Percentiles rank a stretch among this genome's conserved stretches.
Conservation (phyloP, 2,329 filamentous ascomycete genomes). For the Chrysosporium keratinophilum region DNA sequence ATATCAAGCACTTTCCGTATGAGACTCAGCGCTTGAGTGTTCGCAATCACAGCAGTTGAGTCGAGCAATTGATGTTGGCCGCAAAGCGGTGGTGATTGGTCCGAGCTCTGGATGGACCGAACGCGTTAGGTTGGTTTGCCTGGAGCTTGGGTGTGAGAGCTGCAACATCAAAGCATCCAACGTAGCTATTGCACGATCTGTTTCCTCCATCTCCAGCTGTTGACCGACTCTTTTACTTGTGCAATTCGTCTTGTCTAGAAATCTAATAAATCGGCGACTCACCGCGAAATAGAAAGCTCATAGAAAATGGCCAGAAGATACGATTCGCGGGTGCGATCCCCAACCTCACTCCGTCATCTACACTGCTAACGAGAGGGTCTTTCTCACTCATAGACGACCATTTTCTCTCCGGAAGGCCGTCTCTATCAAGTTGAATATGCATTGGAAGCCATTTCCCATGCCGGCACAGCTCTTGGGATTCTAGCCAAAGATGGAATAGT, state of each 20-base stretch:
- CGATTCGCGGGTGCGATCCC: constrained; percentile 68
- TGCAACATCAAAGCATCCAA: constrained; percentile 8
- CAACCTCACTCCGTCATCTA: constrained; percentile 19
- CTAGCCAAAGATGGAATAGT: constrained; percentile 97
- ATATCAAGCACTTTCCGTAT: neutral
- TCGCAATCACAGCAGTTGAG: no score
- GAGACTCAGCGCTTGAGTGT: no score
- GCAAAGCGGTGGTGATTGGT: constrained; percentile 10
- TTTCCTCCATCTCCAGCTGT: neutral
- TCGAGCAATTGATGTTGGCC: neutral
- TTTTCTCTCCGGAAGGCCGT: constrained; percentile 98
- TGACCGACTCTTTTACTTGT: neutral
- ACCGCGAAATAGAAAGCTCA: neutral
- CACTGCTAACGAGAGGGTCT: neutral
- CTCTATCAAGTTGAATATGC: constrained; percentile 99
- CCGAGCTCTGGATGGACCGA: constrained; percentile 14
- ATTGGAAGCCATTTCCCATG: constrained; percentile 95
- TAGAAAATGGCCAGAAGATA: constrained; percentile 83
- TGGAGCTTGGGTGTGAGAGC: constrained; percentile 14
- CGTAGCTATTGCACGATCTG: neutral
- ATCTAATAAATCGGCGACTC: neutral
- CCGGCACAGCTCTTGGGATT: constrained; percentile 91
- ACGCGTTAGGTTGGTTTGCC: constrained; percentile 19
- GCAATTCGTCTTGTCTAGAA: neutral
- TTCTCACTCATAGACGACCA: constrained; percentile 63